A percentile compares a stretch with the other conserved stretches of the same genome.
phyloP scores from a whole-genome alignment of 768 basidiomycete species.

The Tremella mesenterica region DNA sequence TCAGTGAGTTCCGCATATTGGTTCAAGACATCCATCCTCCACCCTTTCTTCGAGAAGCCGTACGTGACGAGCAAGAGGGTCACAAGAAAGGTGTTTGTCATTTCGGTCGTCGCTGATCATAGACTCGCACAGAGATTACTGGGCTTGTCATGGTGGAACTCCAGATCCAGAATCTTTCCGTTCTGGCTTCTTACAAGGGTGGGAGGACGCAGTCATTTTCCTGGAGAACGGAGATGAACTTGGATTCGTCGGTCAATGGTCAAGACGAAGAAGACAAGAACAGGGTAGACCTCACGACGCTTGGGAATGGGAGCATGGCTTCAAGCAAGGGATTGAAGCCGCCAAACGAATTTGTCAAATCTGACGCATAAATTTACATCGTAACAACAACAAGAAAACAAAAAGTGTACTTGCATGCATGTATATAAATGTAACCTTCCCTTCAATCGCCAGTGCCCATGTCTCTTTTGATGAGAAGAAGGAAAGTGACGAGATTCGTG shows the following conservation, averaged over 20 bases:
- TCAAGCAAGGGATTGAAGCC: slow-evolving; percentile 51
- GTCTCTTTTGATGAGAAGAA: slow-evolving; percentile 8
- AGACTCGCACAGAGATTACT: slow-evolving; percentile 48
- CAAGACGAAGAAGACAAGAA: slow-evolving; percentile 43
- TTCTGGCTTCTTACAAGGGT: slow-evolving; percentile 60
- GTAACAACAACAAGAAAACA: background rate
- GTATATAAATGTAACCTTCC: slow-evolving; percentile 11
- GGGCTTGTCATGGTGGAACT: slow-evolving; percentile 52
- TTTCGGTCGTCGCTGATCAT: background rate
- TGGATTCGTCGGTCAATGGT: slow-evolving; percentile 61
- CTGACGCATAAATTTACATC: background rate
- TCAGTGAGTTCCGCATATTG: slow-evolving; percentile 16
- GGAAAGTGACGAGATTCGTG: slow-evolving; percentile 31
- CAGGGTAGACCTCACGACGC: slow-evolving; percentile 48
- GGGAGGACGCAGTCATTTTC: slow-evolving; percentile 63
- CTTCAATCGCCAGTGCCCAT: slow-evolving; percentile 32
- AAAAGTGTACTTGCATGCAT: background rate
- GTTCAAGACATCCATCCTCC: background rate
- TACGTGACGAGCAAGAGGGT: too few species aligned
- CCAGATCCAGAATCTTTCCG: slow-evolving; percentile 63
- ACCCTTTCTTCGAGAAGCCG: background rate
- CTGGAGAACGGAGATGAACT: slow-evolving; percentile 51
- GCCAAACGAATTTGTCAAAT: slow-evolving; percentile 8
- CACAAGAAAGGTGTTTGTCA: background rate
- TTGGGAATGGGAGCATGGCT: slow-evolving; percentile 59